A percentile compares a stretch with the other conserved stretches of the same genome.
Conservation (phyloP, 805 yeast genomes). For the Myxozyma neotropica region DNA sequence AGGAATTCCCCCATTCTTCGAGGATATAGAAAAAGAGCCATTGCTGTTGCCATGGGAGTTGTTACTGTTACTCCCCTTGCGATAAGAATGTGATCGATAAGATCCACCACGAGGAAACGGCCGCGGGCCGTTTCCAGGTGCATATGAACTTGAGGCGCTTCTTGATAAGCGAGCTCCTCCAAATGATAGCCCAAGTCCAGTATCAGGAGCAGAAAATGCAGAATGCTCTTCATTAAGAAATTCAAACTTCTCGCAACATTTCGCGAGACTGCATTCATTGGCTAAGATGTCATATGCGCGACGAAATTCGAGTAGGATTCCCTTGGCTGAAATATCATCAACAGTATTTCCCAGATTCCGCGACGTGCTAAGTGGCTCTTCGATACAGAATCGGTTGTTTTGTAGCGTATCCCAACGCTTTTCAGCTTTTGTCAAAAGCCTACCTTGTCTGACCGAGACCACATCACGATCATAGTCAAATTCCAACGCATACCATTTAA, state of each 20-base stretch:
- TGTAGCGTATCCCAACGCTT: constrained; percentile 37
- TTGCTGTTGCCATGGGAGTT: background rate
- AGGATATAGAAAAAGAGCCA: too few relatives aligned
- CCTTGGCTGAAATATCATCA: constrained; percentile 37
- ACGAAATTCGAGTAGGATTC: constrained; percentile 36
- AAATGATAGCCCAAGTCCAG: constrained; percentile 5
- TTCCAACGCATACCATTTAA: constrained; percentile 35
- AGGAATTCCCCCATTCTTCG: background rate
- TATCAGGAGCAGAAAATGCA: background rate
- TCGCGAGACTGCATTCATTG: constrained; percentile 12
- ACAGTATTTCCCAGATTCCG: constrained; percentile 39
- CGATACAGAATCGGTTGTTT: constrained; percentile 37
- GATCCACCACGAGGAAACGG: constrained; percentile 15
- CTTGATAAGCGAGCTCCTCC: background rate
- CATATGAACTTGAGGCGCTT: constrained; percentile 4
- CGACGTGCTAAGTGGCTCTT: constrained; percentile 35
- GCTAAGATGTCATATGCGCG: constrained; percentile 32
- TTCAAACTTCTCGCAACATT: constrained; percentile 23
- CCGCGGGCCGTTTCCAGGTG: background rate
- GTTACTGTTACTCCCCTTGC: constrained; percentile 6
- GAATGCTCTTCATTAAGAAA: constrained; percentile 23
- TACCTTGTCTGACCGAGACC: constrained; percentile 36
- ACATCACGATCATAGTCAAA: constrained; percentile 35
- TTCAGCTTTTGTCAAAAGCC: constrained; percentile 32
- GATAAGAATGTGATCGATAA: constrained; percentile 9